phyloP scores from a whole-genome alignment of 2,329 filamentous ascomycete genomes.

The Venturia nashicola region DNA sequence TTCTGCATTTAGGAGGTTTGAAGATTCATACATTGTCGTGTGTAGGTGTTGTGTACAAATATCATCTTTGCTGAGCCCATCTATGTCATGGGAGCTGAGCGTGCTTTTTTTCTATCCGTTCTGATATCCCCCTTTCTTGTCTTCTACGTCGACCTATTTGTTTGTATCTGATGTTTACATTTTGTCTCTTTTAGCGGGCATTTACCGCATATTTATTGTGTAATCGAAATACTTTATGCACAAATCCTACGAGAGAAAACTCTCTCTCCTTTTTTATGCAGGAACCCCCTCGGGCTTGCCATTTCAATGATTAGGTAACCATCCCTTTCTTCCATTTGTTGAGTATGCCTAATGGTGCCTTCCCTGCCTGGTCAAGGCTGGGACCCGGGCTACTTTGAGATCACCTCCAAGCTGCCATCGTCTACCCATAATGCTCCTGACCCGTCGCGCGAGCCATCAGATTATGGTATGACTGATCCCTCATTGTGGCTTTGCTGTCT shows the following conservation, averaged over 20 bases:
- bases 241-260: too few relatives aligned
- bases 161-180: not conserved
- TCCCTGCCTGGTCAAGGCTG: not conserved
- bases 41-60: not conserved
- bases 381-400: not conserved
- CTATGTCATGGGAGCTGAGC: not conserved
- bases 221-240: not conserved
- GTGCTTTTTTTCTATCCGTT: not conserved
- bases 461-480: not conserved
- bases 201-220: not conserved
- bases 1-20: not conserved
- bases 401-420: not conserved
- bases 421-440: not conserved
- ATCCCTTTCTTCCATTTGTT: not conserved
- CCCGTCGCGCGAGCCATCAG: not conserved
- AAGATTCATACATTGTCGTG: not conserved
- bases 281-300: too few relatives aligned
- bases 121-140: conserved; percentile 1
- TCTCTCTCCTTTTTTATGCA: too few relatives aligned
- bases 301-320: not conserved
- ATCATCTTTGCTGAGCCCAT: not conserved
- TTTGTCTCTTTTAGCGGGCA: not conserved
- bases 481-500: not conserved
- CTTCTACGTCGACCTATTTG: not conserved
- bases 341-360: not conserved